phyloP scores from a whole-genome alignment of 2,329 filamentous ascomycete species.

The Penicillium hordei region DNA sequence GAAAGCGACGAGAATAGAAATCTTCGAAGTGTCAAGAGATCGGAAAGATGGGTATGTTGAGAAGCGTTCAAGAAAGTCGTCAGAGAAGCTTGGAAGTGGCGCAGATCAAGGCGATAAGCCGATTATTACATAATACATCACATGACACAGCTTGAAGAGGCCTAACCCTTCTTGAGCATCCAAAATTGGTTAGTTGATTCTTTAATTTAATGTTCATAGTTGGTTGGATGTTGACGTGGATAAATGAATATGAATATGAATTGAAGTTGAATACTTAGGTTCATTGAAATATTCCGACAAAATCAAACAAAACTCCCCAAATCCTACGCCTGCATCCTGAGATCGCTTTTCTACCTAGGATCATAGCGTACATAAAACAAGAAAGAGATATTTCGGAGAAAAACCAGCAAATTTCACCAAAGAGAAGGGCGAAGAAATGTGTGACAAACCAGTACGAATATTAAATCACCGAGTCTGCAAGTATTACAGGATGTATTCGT shows the following conservation, averaged over 20 bases:
- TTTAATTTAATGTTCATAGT: neutral
- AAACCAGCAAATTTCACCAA: constrained; percentile 15
- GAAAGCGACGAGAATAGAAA: neutral
- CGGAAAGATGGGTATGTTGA: neutral
- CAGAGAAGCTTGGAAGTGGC: neutral
- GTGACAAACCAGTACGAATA: neutral
- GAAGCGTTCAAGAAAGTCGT: neutral
- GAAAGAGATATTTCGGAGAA: constrained; percentile 7
- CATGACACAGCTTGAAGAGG: neutral
- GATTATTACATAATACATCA: neutral
- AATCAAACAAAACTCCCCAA: constrained; percentile 25
- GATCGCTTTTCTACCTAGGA: constrained; percentile 27
- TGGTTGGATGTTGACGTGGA: neutral
- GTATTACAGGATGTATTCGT: constrained; percentile 51
- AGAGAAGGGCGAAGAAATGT: neutral
- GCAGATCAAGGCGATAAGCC: constrained; percentile 3
- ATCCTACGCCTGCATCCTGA: constrained; percentile 24
- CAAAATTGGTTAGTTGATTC: neutral
- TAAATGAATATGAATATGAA: neutral
- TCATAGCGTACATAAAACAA: constrained; percentile 27
- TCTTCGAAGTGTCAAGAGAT: neutral
- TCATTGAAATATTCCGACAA: constrained; percentile 2
- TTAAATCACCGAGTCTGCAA: neutral
- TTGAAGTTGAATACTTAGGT: neutral
- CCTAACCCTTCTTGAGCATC: neutral